Evolutionary conservation across 495 filamentous ascomycete species (phyloP), one percentile per base, ranked within the genome.

Genomic region (Geopyxis carbonaria): DNA sequence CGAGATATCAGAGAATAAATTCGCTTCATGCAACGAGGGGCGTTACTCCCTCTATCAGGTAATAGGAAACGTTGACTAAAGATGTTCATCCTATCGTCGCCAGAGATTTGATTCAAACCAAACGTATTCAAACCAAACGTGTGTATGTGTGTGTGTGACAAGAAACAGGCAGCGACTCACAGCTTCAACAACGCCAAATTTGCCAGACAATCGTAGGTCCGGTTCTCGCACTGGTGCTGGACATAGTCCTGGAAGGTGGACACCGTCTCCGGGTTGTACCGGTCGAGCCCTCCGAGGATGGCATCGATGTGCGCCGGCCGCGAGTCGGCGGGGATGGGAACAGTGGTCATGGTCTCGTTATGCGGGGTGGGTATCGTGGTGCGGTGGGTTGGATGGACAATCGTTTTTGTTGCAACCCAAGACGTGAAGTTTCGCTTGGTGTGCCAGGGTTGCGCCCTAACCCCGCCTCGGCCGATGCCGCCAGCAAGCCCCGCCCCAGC

Each of bases 241-340:
- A 99, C 78, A 58, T 99, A 95, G 56, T 87, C 81, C 66, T 95
- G 86, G 67, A 99, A 87, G 38, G 86, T 69, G 23, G 70, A 69
- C 35, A 89, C 92, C 16, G 87, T 93, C 62, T 99, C 89, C 29
- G 91, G 91, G 62, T 99, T 99, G 66, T 99, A 99, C 45, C 91
- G 70, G 64, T 99, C 89, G 44, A 99, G 79, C 42, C 91, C 84
- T 64, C 78, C 79, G 50, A 99, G 78, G 50, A 95, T 93, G 59
- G 62, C 69, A 57, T 80, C 80, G 61, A 99, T 91, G 58, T 86
- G 70, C 48, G 82, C 80, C 38, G 91, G 87, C 58, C 91, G 71
- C 48, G 51, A 45, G n/a, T 42, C 48, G 20, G 50, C 45, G 16
- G 38, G 38, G 8, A 41, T 41, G 7, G 38, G 38, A 65, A 67